A percentile compares a stretch with the other conserved stretches of the same genome.
phyloP scores from a whole-genome alignment of 768 basidiomycete species.

The Amanita muscaria region DNA sequence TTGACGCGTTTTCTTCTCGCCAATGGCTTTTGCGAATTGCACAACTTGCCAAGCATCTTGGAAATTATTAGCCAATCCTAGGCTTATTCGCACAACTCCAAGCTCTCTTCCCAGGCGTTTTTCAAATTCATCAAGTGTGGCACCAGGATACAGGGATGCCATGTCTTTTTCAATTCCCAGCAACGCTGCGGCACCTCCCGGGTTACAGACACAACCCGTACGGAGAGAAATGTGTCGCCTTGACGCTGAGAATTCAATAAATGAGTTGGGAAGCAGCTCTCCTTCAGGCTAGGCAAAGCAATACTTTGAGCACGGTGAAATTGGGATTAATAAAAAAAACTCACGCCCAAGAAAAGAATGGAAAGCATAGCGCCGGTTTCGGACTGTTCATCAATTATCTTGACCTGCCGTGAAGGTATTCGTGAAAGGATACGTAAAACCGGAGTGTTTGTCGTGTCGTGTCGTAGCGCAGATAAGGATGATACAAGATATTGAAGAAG shows the following conservation, averaged over 20 bases:
- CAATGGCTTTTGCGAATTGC: conserved; percentile 38
- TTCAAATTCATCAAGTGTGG: conserved; percentile 57
- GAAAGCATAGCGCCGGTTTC: conserved; percentile 59
- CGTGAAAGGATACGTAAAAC: conserved; percentile 65
- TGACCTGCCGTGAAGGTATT: conserved; percentile 43
- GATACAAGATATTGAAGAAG: conserved; percentile 54
- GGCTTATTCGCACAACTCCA: conserved; percentile 68
- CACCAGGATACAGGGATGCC: conserved; percentile 48
- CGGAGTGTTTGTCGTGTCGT: conserved; percentile 49
- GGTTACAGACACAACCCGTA: conserved; percentile 85
- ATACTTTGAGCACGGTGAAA: conserved; percentile 4
- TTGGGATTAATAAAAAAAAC: conserved; percentile 17
- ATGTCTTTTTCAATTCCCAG: conserved; percentile 61
- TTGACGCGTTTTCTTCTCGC: conserved; percentile 26
- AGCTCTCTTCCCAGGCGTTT: conserved; percentile 53
- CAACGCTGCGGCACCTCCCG: conserved; percentile 69
- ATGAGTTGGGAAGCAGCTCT: conserved; percentile 60
- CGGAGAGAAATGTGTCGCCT: conserved; percentile 62
- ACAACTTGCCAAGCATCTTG: conserved; percentile 59
- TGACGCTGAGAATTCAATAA: conserved; percentile 64
- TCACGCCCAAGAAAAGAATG: conserved; percentile 53
- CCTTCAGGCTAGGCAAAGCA: conserved; percentile 42
- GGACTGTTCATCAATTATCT: conserved; percentile 52
- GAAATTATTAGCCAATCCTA: conserved; percentile 75
- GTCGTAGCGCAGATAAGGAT: conserved; percentile 48